phyloP scores from a whole-genome alignment of 345 rosid genomes.

The Eucalyptus cladocalyx region DNA sequence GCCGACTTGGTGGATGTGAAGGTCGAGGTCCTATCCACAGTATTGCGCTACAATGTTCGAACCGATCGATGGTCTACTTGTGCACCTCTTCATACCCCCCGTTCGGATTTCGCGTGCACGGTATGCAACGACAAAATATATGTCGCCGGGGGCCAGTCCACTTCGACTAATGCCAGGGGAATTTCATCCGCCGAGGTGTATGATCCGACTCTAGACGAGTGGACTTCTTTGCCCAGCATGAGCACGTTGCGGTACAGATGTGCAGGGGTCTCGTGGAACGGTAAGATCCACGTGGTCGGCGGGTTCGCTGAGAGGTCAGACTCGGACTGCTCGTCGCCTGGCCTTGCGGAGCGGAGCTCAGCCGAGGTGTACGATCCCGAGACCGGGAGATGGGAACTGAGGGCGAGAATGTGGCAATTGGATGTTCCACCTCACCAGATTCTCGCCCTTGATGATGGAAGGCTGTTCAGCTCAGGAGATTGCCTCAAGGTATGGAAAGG shows the following conservation, averaged over 20 bases:
- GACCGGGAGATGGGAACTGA: conserved; percentile 21
- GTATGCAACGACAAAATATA: conserved; percentile 17
- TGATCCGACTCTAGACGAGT: conserved; percentile 9
- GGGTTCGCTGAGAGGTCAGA: conserved; percentile 23
- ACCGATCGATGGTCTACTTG: conserved; percentile 15
- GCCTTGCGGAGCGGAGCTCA: conserved; percentile 25
- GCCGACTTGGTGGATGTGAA: not conserved
- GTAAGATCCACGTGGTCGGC: conserved; percentile 28
- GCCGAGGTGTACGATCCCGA: conserved; percentile 31
- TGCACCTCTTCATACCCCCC: conserved; percentile 7
- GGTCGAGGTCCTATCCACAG: conserved; percentile 2
- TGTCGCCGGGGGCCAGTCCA: conserved; percentile 43
- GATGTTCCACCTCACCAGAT: conserved; percentile 56
- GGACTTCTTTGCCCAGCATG: conserved; percentile 29
- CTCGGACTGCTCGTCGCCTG: conserved; percentile 5
- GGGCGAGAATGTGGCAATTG: conserved; percentile 45
- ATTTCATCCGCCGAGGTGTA: conserved; percentile 22
- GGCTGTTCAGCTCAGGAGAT: conserved; percentile 43
- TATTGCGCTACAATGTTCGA: conserved; percentile 4
- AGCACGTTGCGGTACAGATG: conserved; percentile 32
- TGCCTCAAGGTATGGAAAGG: conserved; percentile 53
- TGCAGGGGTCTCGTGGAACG: conserved; percentile 33
- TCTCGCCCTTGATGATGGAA: conserved; percentile 6
- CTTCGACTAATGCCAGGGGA: conserved; percentile 1
- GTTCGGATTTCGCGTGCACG: conserved; percentile 29